Conservation (phyloP, 1,284 basidiomycete genomes). For the Irpex sp. region DNA sequence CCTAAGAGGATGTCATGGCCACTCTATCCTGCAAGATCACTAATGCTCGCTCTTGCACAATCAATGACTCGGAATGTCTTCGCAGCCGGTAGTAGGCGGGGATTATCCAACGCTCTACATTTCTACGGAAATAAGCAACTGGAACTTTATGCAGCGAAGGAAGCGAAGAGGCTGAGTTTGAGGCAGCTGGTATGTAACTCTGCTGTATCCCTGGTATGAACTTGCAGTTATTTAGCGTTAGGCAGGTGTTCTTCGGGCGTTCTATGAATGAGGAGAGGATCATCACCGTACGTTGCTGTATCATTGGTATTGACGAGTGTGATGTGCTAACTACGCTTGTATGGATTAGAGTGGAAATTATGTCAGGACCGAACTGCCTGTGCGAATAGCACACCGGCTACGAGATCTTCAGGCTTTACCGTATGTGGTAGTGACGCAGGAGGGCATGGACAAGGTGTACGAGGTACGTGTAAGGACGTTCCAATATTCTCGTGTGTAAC, state of each 20-base stretch:
- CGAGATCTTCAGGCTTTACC: slow-evolving; percentile 84
- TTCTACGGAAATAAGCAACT: slow-evolving; percentile 86
- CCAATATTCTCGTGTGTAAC: neutral
- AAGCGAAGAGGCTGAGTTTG: slow-evolving; percentile 70
- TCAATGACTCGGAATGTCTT: too few relatives aligned
- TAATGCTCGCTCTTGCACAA: neutral
- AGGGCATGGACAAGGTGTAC: slow-evolving; percentile 80
- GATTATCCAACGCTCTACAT: slow-evolving; percentile 33
- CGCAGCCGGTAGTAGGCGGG: neutral
- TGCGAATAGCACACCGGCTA: slow-evolving; percentile 83
- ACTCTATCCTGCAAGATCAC: neutral
- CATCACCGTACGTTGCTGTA: slow-evolving; percentile 45
- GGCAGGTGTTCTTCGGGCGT: slow-evolving; percentile 64
- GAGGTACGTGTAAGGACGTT: slow-evolving; percentile 48
- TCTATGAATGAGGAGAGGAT: slow-evolving; percentile 71
- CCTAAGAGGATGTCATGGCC: slow-evolving; percentile 12
- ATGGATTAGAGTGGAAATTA: slow-evolving; percentile 74
- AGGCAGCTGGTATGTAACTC: slow-evolving; percentile 67
- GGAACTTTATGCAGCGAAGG: slow-evolving; percentile 74
- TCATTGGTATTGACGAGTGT: neutral
- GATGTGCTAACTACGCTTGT: neutral
- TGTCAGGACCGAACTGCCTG: slow-evolving; percentile 82
- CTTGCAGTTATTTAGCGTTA: neutral
- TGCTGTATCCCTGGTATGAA: neutral
- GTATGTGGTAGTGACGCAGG: slow-evolving; percentile 85